Evolutionary conservation across 345 rosid genomes (phyloP).

Genomic region (Excoecaria agallocha): DNA sequence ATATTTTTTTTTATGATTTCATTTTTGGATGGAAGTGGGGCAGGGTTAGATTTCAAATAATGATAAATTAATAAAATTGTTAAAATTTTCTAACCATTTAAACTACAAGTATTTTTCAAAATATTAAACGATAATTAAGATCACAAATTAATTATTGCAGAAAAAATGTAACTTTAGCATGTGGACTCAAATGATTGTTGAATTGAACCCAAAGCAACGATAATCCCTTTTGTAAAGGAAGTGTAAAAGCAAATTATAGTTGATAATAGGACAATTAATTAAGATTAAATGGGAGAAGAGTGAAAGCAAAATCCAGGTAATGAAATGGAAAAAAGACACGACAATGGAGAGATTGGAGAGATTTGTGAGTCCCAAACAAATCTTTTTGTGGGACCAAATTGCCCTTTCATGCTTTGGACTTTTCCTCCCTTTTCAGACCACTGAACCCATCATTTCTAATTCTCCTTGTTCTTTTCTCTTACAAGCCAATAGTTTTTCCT

Average conservation of each 20-base stretch:
- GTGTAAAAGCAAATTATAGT: not conserved
- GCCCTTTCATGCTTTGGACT: conserved; percentile 36
- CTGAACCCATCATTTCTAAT: conserved; percentile 46
- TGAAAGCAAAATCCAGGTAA: not conserved
- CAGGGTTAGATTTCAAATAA: too few species aligned
- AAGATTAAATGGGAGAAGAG: too few species aligned
- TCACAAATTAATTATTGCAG: too few species aligned
- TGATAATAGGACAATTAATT: not conserved
- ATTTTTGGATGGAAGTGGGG: too few species aligned
- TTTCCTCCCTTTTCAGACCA: conserved; percentile 39
- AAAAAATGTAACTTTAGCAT: too few species aligned
- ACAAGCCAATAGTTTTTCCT: conserved; percentile 2
- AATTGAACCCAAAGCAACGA: too few species aligned
- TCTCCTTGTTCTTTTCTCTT: conserved; percentile 21
- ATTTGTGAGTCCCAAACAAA: conserved; percentile 50
- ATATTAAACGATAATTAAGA: too few species aligned
- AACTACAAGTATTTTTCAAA: too few species aligned
- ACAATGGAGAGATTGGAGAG: conserved; percentile 35
- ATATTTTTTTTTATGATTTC: too few species aligned
- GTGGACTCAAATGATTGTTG: too few species aligned
- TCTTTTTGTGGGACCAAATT: conserved; percentile 44
- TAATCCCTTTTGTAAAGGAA: not conserved
- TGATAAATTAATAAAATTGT: too few species aligned
- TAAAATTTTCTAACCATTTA: too few species aligned
- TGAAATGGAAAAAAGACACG: conserved; percentile 5